Evolutionary conservation across 768 basidiomycete genomes (phyloP), one percentile per base, ranked within the genome.

Genomic region (Rhodocollybia butyracea): DNA sequence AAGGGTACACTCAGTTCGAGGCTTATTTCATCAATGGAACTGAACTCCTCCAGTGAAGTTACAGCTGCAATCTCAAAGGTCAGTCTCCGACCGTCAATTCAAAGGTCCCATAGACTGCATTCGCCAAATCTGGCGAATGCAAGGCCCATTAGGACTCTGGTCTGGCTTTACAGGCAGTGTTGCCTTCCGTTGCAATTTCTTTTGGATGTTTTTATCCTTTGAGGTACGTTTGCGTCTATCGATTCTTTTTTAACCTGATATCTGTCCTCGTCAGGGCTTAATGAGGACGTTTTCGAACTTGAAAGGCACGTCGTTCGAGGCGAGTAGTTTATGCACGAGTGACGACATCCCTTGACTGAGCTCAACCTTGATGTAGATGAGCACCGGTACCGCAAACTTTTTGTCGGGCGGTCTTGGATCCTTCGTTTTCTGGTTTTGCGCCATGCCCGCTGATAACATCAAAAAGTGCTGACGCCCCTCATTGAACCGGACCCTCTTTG

Each of bases 201-300:
- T 86, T 57, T 88, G 83, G 80, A 86, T 91, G 84, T 92, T 91
- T 67, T 73, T 87, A 38, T 82, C 81, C 26, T 79, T 86, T 59
- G 86, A 88, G 76, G 83, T 81, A 38, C 38, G 66, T 31, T 2
- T 57, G 17, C 52, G 57, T 41, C 48, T 57, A 21, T 22, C 38
- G 51, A 58, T 40, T 54, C 32, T 4, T 55, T 34, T 26, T 48
- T 36, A 45, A 34, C 45, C 38, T 46, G 36, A 57, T 45, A 51
- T 57, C 32, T 59, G 50, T 55, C 24, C 30, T 19, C 46, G 34
- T 45, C 65, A 86, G 81, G 76, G 73, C 10, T 72, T 85, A 57
- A 87, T 87, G 81, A 77, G 86, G 34, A 66, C 71, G 22, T 85
- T 87, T 66, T 73, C 78, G 22, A 30, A 19, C 12, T 26, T 43